Base-by-base conservation (phyloP, 2,329 filamentous ascomycete genomes). In the Rutstroemia sp. region DNA sequence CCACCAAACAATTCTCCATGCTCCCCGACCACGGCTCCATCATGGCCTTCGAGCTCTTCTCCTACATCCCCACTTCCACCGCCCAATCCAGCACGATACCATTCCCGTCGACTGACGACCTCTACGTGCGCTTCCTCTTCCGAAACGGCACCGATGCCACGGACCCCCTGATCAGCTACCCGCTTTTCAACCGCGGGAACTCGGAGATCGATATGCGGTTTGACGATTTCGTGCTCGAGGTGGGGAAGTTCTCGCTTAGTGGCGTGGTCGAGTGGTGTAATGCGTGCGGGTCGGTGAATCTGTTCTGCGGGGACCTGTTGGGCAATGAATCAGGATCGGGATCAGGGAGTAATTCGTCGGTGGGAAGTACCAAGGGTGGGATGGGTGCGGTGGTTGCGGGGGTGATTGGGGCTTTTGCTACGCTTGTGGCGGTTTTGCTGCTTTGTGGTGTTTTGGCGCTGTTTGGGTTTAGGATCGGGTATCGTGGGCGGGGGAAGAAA, bases 1-100 rank as follows among this genome's bases (percentile, higher is more conserved):
- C 69, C 82, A 52, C 82, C 84, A 66, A 76, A 1, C n/a, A 23
- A 18, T 77, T 74, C 67, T 47, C 66, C 58, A 34, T 67, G 61
- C 61, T 83, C 14, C 84, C 87, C 0, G 78, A 85, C 61, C 89
- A 90, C 39, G 90, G 90, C 0, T 85, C 84, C 1, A 79, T 82
- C 42, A 86, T 95, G 78, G 75, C 81, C 0, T 91, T 94, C 67
- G 91, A 96, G 72, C 69, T 85, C 5, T 77, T 77, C 59, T 74
- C 73, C 18, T 69, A 75, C 37, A 69, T 70, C 52, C 34, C 25
- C 3, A 5, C 18, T 44, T 74, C 73, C 18, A 68, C 75, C 27
- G 69, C 70, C 52, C 52, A 61, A 42, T 9, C 57, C 42, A 18
- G 30, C 2, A 52, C 41, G 8, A 27, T 41, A 2, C 30, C 56